These are phyloP conservation scores for Aspergillus sclerotioniger DNA, from an alignment of 495 filamentous ascomycete genomes.

Conservation along the genomic window DNA sequence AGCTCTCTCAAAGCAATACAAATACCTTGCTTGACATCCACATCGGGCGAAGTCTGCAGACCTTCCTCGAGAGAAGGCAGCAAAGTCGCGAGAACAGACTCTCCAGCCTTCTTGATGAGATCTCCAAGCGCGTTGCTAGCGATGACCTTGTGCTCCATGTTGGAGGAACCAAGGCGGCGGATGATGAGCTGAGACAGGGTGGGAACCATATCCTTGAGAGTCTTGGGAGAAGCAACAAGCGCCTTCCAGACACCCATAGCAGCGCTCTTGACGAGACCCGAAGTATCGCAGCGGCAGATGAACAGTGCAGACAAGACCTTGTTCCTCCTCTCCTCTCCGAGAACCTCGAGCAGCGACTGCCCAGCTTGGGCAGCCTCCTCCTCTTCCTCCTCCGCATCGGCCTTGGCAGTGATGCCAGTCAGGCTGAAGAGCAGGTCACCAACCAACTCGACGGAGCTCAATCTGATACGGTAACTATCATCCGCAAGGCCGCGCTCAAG, in stretches of 20 bases:
- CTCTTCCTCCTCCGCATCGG: conserved; percentile 79
- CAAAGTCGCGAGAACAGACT: conserved; percentile 83
- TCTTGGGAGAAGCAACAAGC: conserved; percentile 86
- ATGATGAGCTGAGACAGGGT: conserved; percentile 94
- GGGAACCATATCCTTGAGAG: conserved; percentile 90
- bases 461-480: conserved; percentile 91
- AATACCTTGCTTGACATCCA: conserved; percentile 94
- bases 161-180: conserved; percentile 87
- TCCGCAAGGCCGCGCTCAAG: conserved; percentile 93
- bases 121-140: conserved; percentile 96
- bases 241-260: conserved; percentile 96
- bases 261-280: conserved; percentile 83
- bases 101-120: conserved; percentile 92
- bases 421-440: conserved; percentile 97
- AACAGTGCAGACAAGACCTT: conserved; percentile 93
- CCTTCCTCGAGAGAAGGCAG: conserved; percentile 92
- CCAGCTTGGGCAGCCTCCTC: conserved; percentile 77
- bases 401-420: conserved; percentile 85
- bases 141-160: conserved; percentile 98
- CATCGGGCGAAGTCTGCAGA: conserved; percentile 81
- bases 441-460: conserved; percentile 96
- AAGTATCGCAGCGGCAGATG: conserved; percentile 97
- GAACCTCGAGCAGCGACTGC: conserved; percentile 84
- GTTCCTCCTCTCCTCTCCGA: conserved; percentile 93
- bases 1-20: conserved; percentile 94